phyloP scores from a whole-genome alignment of 2,329 filamentous ascomycete genomes.

The Leptodontidium sp. region DNA sequence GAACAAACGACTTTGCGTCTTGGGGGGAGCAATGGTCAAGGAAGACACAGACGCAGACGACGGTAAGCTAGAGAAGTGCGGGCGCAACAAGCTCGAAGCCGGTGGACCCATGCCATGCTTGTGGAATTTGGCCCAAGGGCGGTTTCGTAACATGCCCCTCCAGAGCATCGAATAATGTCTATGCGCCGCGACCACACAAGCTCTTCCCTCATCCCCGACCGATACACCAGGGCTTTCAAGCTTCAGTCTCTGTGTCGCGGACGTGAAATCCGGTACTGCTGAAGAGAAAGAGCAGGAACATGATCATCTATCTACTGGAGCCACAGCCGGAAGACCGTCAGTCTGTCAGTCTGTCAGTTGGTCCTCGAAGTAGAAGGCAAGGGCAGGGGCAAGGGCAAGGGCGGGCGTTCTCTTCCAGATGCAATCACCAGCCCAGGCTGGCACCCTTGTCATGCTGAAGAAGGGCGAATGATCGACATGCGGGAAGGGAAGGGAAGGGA shows the following conservation, averaged over 20 bases:
- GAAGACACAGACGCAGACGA: conserved; percentile 6
- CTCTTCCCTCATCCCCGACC: neutral
- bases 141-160: neutral
- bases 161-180: conserved; percentile 10
- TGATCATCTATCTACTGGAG: neutral
- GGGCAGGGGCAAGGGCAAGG: neutral
- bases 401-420: neutral
- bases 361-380: too few relatives aligned
- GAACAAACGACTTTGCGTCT: neutral
- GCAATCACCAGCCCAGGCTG: conserved; percentile 4
- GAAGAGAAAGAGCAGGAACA: neutral
- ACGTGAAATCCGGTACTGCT: neutral
- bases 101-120: neutral
- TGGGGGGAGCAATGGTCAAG: neutral
- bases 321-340: conserved; percentile 1
- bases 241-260: neutral
- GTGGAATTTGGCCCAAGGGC: conserved; percentile 5
- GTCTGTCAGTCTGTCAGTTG: neutral
- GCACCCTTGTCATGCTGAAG: conserved; percentile 8
- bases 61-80: conserved; percentile 12
- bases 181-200: conserved; percentile 6
- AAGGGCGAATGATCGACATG: conserved; percentile 15
- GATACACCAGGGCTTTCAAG: neutral
- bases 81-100: neutral
- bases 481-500: conserved; percentile 4